A percentile compares a stretch with the other conserved stretches of the same genome.
Conservation (phyloP, 2,329 filamentous ascomycete genomes). For the Pleoardoris graminearum region DNA sequence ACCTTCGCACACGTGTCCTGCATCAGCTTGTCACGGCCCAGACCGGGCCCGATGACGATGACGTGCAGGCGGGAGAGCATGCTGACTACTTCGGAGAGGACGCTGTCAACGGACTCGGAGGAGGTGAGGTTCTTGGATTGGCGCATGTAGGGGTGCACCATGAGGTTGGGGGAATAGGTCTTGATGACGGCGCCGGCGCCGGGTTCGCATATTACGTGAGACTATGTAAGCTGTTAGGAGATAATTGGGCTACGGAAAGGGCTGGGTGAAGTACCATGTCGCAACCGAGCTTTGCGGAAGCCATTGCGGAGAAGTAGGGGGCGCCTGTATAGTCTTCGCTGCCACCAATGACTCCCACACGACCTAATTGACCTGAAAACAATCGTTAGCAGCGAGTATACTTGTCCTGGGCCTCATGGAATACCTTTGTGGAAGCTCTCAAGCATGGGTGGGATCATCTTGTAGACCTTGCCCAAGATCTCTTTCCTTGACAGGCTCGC, state of each 20-base stretch:
- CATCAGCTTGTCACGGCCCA: conserved; percentile 88
- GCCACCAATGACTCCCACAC: conserved; percentile 91
- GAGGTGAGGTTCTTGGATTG: conserved; percentile 65
- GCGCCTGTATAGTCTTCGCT: conserved; percentile 96
- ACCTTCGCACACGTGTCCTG: conserved; percentile 81
- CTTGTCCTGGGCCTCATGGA: neutral
- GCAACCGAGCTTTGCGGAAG: conserved; percentile 84
- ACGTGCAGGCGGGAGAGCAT: conserved; percentile 89
- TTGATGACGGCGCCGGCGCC: conserved; percentile 86
- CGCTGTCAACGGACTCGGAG: conserved; percentile 61
- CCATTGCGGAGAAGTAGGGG: conserved; percentile 97
- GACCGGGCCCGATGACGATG: conserved; percentile 87
- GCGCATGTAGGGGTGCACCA: conserved; percentile 96
- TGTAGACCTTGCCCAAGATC: conserved; percentile 78
- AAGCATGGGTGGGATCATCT: conserved; percentile 91
- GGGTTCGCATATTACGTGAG: conserved; percentile 93
- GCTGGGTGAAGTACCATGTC: conserved; percentile 69
- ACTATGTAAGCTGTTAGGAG: conserved; percentile 54
- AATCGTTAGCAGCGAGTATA: conserved; percentile 27
- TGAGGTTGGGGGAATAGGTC: conserved; percentile 95
- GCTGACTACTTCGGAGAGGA: conserved; percentile 71
- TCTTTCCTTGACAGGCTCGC: conserved; percentile 68
- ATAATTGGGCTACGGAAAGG: conserved; percentile 2
- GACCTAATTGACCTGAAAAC: conserved; percentile 77
- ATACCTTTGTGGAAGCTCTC: conserved; percentile 94